Evolutionary conservation across 306 rosid genomes (phyloP).

Genomic region (Dryas alaskensis): DNA sequence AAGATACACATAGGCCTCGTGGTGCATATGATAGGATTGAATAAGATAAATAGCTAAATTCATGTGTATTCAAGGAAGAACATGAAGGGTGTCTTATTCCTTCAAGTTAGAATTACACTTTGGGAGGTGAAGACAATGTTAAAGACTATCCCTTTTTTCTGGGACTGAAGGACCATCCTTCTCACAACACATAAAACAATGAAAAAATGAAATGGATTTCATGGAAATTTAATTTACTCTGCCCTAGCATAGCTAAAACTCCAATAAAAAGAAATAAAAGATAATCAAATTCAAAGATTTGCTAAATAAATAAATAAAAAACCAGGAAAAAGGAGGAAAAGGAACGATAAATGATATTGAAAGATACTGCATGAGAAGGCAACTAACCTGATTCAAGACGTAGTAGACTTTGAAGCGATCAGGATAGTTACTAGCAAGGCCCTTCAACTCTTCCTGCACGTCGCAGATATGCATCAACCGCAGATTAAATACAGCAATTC

Average conservation of each 20-base stretch:
- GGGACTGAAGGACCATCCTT: neutral
- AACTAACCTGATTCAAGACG: slow-evolving; percentile 80
- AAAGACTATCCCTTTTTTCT: neutral
- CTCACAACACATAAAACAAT: neutral
- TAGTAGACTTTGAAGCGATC: slow-evolving; percentile 67
- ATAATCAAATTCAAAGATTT: neutral
- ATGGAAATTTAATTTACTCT: neutral
- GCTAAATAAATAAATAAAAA: neutral
- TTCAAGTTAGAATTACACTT: too few species aligned
- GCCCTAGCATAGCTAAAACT: neutral
- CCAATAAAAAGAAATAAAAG: neutral
- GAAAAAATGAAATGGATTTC: neutral
- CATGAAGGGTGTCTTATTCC: too few species aligned
- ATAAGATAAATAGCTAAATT: too few species aligned
- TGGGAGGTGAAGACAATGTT: neutral
- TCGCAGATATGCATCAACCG: slow-evolving; percentile 2
- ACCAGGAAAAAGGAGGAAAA: neutral
- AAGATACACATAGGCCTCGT: too few species aligned
- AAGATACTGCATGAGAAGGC: slow-evolving; percentile 20
- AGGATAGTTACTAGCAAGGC: slow-evolving; percentile 63
- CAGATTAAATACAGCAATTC: neutral
- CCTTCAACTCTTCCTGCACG: slow-evolving; percentile 83
- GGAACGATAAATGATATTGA: neutral
- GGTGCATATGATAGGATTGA: too few species aligned
- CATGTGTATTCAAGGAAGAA: too few species aligned